Evolutionary conservation across 2,329 filamentous ascomycete genomes (phyloP), one percentile per base, ranked within the genome.

Genomic region (Didymella exigua): DNA sequence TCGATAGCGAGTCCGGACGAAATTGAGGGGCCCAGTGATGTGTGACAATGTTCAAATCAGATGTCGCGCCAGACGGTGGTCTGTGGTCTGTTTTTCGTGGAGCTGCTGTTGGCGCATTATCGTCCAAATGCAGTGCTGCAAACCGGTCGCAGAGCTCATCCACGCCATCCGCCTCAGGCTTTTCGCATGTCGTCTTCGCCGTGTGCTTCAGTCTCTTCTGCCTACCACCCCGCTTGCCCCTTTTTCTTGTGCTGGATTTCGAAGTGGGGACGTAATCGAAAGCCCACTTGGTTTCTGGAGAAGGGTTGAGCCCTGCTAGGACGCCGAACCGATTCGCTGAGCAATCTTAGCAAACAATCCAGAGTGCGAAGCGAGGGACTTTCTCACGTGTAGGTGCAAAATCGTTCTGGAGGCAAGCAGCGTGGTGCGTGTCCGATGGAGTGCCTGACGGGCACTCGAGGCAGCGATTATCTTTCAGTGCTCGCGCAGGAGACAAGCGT

Each of bases 251-350:
- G 26, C 21, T 36, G 5, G 46, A 13, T 26, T 30, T 45, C 8
- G 60, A 29, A 4, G 56, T 55, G 7, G 61, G 54, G 7, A 46
- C 27, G 31, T 67, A 61, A 36, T 68, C 63, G 43, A 68, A 63
- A 10, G 54, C 31, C 60, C 51, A 65, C 8, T 61, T 57, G 37
- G 59, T 60, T n/a, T 63, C 56, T n/a, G 57, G 50, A 6, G 65
- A 40, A 18, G 61, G 62, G 9, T 63, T 53, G 19, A 64, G 56
- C 7, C 65, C 63, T 11, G 65, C 64, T 18, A 71, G 59, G 24
- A 70, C 42, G 36, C 66, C 67, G 54, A 72, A 71, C 5, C 58
- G 67, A 30, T 72, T 73, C n/a, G 54, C 70, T 74, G 29, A 24
- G 23, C 4, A 5, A 3, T 0, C 16, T 54, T 41, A 55, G 46